Evolutionary conservation across 768 basidiomycete genomes (phyloP), one percentile per base, ranked within the genome.

Genomic region (Termitomyces sp.): DNA sequence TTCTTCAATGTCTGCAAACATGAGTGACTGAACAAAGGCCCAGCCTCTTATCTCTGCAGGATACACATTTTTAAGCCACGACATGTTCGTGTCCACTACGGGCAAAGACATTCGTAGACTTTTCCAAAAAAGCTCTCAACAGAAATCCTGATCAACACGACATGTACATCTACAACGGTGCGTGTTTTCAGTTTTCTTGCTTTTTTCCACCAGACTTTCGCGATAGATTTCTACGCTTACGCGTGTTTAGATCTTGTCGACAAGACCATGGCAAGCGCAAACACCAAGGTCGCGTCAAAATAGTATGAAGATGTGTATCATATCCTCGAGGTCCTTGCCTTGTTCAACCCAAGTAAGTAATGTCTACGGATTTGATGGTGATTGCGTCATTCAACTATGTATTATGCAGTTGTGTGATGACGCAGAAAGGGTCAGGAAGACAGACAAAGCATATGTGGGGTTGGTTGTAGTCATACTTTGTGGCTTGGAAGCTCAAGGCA

Each of bases 341-440:
- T 68, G 16, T 74, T 75, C 60, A 68, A 67, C 9, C 66, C 70
- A 24, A 64, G 73, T 76, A 60, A 51, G 69, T 69, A 10, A 37
- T 36, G 36, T 37, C 24, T 36, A 24, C 9, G 12, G 10, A 9
- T 6, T 6, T n/a, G 24, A 18, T 10, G 12, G 37, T 16, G 12
- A 51, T 51, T 10, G 22, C 34, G 20, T 24, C 14, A 36, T 50
- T 20, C 3, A 50, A 3, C 18, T 14, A 74, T n/a, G n/a, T n/a
- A n/a, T n/a, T n/a, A n/a, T n/a, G n/a, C n/a, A n/a, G n/a, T 73
- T 71, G 57, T 69, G 68, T 52, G 70, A 72, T 54, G 72, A 74
- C 46, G 70, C 67, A 3, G 62, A 69, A n/a, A 70, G 68, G 55
- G 63, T 68, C 42, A 37, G 59, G 26, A 29, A 65, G 37, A 73